Percentiles rank a stretch among this genome's conserved stretches.
Evolutionary conservation across 2,329 filamentous ascomycete species (phyloP).

Genomic region (Purpureocillium lavendulum): DNA sequence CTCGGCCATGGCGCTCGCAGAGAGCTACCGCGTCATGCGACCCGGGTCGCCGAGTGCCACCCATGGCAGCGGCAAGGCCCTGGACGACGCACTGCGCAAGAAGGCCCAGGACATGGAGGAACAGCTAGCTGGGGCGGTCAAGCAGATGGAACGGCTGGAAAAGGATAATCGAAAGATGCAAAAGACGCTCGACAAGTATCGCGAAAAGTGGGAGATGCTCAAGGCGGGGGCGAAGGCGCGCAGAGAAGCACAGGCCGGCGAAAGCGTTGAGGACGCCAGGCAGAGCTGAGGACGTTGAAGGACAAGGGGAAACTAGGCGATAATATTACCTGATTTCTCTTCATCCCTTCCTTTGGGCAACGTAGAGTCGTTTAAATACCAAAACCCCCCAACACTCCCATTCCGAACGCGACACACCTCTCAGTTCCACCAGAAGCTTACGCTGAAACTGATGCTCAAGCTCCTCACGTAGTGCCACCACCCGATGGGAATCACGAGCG

Average conservation of each 20-base stretch:
- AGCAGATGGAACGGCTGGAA: slow-evolving; percentile 60
- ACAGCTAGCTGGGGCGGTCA: slow-evolving; percentile 46
- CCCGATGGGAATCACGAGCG: slow-evolving; percentile 80
- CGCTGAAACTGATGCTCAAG: slow-evolving; percentile 79
- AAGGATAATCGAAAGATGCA: slow-evolving; percentile 47
- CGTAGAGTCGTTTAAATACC: too few relatives aligned
- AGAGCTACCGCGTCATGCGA: slow-evolving; percentile 62
- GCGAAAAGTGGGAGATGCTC: slow-evolving; percentile 53
- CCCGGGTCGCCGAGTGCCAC: slow-evolving; percentile 39
- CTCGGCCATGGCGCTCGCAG: slow-evolving; percentile 75
- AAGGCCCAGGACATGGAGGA: slow-evolving; percentile 61
- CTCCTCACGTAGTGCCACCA: slow-evolving; percentile 98
- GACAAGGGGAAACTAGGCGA: too few relatives aligned
- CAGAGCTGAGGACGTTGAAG: slow-evolving; percentile 5
- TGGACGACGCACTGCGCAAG: slow-evolving; percentile 29
- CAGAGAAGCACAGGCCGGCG: slow-evolving; percentile 31
- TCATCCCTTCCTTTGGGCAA: too few relatives aligned
- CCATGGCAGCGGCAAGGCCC: slow-evolving; percentile 16
- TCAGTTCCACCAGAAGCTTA: slow-evolving; percentile 92
- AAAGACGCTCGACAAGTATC: slow-evolving; percentile 48
- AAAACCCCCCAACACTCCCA: too few relatives aligned
- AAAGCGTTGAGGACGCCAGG: slow-evolving; percentile 24
- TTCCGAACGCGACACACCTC: too few relatives aligned
- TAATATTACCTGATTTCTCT: too few relatives aligned
- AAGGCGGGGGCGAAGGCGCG: slow-evolving; percentile 54